Conservation (phyloP, 192 early-diverging fungal genomes). For the Gorgonomyces haynaldii region DNA sequence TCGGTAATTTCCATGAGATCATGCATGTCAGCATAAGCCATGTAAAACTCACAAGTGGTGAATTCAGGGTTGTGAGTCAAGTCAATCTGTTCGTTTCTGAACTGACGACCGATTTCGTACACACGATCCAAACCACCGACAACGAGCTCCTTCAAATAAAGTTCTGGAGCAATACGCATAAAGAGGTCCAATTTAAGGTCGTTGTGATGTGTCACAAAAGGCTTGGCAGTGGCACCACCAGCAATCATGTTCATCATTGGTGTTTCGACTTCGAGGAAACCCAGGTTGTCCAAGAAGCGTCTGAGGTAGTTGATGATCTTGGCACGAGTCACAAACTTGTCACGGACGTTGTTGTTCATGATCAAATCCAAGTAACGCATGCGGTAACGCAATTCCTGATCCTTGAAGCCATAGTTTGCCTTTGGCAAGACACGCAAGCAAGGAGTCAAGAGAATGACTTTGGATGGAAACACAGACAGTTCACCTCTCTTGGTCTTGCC, state of each 20-base stretch:
- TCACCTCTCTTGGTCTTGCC: constrained; percentile 88
- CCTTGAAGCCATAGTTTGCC: constrained; percentile 88
- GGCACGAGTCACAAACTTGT: constrained; percentile 86
- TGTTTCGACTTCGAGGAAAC: constrained; percentile 99
- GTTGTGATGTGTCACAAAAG: constrained; percentile 98
- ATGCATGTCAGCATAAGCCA: constrained; percentile 97
- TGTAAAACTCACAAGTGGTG: constrained; percentile 99
- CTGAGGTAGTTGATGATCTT: constrained; percentile 95
- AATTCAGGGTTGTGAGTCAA: constrained; percentile 99
- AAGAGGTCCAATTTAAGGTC: constrained; percentile 97
- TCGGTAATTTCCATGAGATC: constrained; percentile 97
- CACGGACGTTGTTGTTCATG: constrained; percentile 92
- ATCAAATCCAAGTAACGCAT: constrained; percentile 98
- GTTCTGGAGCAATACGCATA: constrained; percentile 97
- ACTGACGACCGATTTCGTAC: constrained; percentile 98
- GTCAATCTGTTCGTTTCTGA: constrained; percentile 98
- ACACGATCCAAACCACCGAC: constrained; percentile 98
- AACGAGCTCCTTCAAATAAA: constrained; percentile 95
- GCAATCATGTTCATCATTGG: constrained; percentile 99
- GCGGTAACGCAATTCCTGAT: constrained; percentile 94
- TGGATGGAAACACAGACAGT: constrained; percentile 85
- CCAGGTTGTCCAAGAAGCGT: constrained; percentile 83
- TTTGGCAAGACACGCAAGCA: constrained; percentile 95
- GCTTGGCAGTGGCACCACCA: constrained; percentile 94
- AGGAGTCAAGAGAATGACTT: constrained; percentile 78